Evolutionary conservation across 768 basidiomycete species (phyloP).

Genomic region (Imleria badia): DNA sequence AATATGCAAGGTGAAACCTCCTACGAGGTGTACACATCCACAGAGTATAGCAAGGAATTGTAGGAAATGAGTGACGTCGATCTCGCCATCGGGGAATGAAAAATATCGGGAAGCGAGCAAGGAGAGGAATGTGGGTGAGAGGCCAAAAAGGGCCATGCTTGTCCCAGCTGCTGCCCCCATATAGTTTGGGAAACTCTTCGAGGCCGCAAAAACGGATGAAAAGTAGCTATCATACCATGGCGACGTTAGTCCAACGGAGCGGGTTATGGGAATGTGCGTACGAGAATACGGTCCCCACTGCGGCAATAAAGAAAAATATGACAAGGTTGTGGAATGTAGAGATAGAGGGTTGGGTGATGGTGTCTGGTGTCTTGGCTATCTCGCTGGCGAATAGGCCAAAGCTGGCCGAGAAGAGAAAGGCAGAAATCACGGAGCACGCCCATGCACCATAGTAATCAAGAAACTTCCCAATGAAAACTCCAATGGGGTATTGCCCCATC

Average conservation of each 20-base stretch:
- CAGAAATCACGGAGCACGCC: conserved; percentile 61
- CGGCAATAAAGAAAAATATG: conserved; percentile 59
- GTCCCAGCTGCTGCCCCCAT: conserved; percentile 65
- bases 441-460: conserved; percentile 70
- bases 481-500: conserved; percentile 78
- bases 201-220: conserved; percentile 72
- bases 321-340: conserved; percentile 54
- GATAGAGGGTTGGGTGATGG: conserved; percentile 36
- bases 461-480: conserved; percentile 65
- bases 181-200: conserved; percentile 64
- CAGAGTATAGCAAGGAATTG: conserved; percentile 56
- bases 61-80: conserved; percentile 50
- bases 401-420: conserved; percentile 55
- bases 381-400: conserved; percentile 64
- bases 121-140: conserved; percentile 76
- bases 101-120: conserved; percentile 62
- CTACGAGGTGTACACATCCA: conserved; percentile 52
- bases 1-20: conserved; percentile 45
- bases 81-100: conserved; percentile 43
- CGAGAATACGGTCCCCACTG: conserved; percentile 73
- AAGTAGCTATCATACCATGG: conserved; percentile 48
- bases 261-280: conserved; percentile 37
- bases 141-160: conserved; percentile 74
- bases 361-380: conserved; percentile 46
- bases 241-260: not conserved